A percentile compares a stretch with the other conserved stretches of the same genome.
phyloP scores from a whole-genome alignment of 176 grass and related monocot species.

The Eleusine coracana region DNA sequence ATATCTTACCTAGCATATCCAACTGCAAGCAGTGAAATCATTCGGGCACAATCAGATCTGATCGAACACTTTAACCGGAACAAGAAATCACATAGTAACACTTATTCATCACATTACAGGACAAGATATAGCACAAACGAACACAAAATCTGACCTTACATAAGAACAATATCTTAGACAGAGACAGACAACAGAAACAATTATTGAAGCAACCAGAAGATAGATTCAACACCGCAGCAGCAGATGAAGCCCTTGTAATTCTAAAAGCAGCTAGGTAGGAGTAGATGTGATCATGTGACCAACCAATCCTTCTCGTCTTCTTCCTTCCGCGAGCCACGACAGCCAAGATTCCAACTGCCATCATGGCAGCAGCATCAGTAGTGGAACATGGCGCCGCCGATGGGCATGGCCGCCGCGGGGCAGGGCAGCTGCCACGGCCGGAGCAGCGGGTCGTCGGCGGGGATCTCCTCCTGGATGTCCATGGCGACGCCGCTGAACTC shows the following conservation, averaged over 20 bases:
- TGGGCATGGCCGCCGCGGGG: conserved; percentile 61
- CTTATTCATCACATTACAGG: conserved; percentile 25
- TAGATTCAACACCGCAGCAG: conserved; percentile 50
- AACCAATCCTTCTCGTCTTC: conserved; percentile 4
- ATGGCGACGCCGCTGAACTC: conserved; percentile 85
- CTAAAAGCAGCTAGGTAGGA: conserved; percentile 25
- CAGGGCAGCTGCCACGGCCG: conserved; percentile 69
- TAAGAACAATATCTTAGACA: conserved; percentile 11
- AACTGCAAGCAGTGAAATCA: not conserved
- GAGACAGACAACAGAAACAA: conserved; percentile 15
- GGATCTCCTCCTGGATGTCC: conserved; percentile 72
- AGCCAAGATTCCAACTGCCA: not conserved
- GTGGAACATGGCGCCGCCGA: conserved; percentile 61
- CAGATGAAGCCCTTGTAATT: conserved; percentile 27
- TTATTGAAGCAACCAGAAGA: conserved; percentile 19
- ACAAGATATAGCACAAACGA: conserved; percentile 31
- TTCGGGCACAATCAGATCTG: not conserved
- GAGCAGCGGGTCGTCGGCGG: conserved; percentile 68
- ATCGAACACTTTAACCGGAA: not conserved
- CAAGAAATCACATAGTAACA: not conserved
- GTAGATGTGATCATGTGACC: conserved; percentile 24
- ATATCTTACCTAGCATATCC: not conserved
- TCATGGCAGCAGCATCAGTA: conserved; percentile 21
- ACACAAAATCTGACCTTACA: conserved; percentile 24
- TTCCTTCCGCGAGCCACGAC: conserved; percentile 3